Evolutionary conservation across 2,329 filamentous ascomycete genomes (phyloP).

Genomic region (Fusarium buxicola): DNA sequence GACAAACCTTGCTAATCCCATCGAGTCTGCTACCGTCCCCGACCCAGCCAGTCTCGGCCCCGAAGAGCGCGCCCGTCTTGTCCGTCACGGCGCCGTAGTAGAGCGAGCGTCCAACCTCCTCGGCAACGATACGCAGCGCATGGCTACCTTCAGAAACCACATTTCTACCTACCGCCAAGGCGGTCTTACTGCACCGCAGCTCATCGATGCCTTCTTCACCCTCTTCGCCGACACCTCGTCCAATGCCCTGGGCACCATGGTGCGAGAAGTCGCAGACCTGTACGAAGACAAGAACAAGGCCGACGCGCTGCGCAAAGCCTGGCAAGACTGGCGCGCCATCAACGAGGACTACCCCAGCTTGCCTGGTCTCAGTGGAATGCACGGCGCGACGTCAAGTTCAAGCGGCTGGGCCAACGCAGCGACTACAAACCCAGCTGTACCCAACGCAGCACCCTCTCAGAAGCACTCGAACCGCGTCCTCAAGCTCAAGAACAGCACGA

Average conservation of each 20-base stretch:
- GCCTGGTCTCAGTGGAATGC: constrained; percentile 77
- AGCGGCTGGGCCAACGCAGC: constrained; percentile 72
- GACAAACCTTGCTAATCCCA: constrained; percentile 47
- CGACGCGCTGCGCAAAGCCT: constrained; percentile 80
- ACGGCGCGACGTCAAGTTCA: constrained; percentile 67
- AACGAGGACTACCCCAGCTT: constrained; percentile 95
- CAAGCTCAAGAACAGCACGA: constrained; percentile 69
- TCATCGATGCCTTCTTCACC: constrained; percentile 89
- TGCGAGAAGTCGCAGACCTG: constrained; percentile 91
- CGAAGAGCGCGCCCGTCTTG: constrained; percentile 82
- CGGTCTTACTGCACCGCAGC: constrained; percentile 75
- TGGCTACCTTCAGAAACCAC: constrained; percentile 80
- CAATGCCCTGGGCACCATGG: constrained; percentile 84
- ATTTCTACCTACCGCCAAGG: constrained; percentile 83
- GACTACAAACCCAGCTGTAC: constrained; percentile 63
- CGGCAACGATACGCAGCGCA: constrained; percentile 78
- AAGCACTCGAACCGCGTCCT: constrained; percentile 66
- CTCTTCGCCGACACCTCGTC: constrained; percentile 84
- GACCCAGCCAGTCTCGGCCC: constrained; percentile 69
- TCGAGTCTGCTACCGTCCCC: constrained; percentile 64
- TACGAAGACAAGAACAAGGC: constrained; percentile 86
- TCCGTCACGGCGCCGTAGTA: constrained; percentile 86
- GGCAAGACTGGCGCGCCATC: constrained; percentile 95
- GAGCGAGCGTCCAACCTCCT: constrained; percentile 87
- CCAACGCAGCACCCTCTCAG: constrained; percentile 55